phyloP scores from a whole-genome alignment of 371 early-diverging fungal genomes.

The Catenaria anguillulae region DNA sequence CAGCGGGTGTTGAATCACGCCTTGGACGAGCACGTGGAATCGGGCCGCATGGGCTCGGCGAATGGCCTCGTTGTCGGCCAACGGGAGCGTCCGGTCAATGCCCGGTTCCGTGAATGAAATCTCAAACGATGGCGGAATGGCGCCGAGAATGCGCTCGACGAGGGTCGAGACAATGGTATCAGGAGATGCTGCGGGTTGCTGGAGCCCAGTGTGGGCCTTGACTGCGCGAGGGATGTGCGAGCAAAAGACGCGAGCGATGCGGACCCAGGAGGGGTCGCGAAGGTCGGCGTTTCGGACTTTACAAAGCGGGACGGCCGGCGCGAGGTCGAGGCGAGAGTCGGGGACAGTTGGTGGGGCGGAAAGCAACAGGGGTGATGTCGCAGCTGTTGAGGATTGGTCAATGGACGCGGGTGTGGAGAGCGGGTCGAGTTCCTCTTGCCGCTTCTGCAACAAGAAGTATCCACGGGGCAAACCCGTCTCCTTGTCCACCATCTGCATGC shows the following conservation, averaged over 20 bases:
- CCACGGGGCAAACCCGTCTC: slow-evolving; percentile 70
- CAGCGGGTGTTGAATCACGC: slow-evolving; percentile 15
- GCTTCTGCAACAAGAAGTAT: slow-evolving; percentile 47
- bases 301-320: slow-evolving; percentile 17
- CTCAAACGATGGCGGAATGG: not conserved
- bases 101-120: slow-evolving; percentile 17
- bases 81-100: slow-evolving; percentile 13
- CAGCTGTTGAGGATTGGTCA: no score
- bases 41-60: slow-evolving; percentile 11
- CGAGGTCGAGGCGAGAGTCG: slow-evolving; percentile 3
- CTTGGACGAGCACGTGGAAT: slow-evolving; percentile 13
- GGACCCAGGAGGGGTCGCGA: not conserved
- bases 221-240: not conserved
- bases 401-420: not conserved
- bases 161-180: not conserved
- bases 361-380: not conserved
- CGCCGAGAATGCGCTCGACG: not conserved
- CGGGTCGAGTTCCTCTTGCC: slow-evolving; percentile 10
- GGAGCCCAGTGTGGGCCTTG: not conserved
- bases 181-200: no score
- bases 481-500: slow-evolving; percentile 61
- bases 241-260: slow-evolving; percentile 2
- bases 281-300: slow-evolving; percentile 14
- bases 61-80: not conserved
- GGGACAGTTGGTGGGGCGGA: slow-evolving; percentile 4